These are phyloP conservation scores for Eucalyptus polyanthemos DNA, from an alignment of 345 rosid species.

Conservation along the genomic window DNA sequence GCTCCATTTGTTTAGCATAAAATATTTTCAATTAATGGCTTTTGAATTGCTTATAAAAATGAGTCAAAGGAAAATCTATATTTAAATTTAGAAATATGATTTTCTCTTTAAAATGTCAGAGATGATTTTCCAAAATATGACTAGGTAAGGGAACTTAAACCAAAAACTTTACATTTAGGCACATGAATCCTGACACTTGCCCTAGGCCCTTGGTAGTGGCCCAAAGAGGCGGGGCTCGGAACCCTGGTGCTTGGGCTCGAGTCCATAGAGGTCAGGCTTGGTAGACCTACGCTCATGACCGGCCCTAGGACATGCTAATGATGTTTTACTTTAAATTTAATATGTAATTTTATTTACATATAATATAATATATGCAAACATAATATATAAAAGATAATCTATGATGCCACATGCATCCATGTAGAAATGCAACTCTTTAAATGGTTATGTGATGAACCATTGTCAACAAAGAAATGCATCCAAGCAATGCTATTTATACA, in stretches of 20 bases:
- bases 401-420: not conserved
- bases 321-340: not conserved
- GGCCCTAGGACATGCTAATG: not conserved
- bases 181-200: not conserved
- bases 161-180: not conserved
- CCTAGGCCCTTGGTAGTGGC: not conserved
- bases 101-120: not conserved
- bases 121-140: not conserved
- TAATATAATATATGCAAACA: not conserved
- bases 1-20: not conserved
- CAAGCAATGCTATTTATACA: not conserved
- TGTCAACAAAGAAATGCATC: not conserved
- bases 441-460: not conserved
- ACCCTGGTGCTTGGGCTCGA: fast-evolving
- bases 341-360: not conserved
- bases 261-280: not conserved
- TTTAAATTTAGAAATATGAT: not conserved
- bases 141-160: not conserved
- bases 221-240: not conserved
- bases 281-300: not conserved
- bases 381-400: not conserved
- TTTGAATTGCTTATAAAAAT: no score
- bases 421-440: not conserved
- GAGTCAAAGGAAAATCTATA: not conserved
- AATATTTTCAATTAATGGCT: not conserved